Base-by-base conservation (phyloP, 768 basidiomycete genomes). In the Macrolepiota albuminosa region DNA sequence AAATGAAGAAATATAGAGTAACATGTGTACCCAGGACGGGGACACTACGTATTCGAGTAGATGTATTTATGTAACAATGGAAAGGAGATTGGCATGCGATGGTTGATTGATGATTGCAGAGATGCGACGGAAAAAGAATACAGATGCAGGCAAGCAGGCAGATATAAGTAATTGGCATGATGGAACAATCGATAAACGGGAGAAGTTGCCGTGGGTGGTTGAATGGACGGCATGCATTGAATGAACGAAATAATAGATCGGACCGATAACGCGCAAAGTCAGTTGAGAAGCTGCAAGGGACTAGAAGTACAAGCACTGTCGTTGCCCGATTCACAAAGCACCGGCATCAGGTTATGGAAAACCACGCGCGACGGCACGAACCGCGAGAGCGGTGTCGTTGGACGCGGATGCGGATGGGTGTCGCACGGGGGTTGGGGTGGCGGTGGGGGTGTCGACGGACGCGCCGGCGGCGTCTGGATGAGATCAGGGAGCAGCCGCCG, bases 281-380 rank as follows among this genome's bases (percentile, higher is more conserved):
- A 59, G 49, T 40, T 42, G 45, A 54, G 59, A 34, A 54, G 54
- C 33, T 58, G 57, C 13, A 60, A 53, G 26, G 47, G 64, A 21
- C 66, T 73, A 64, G 66, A 72, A 66, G 71, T 72, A 72, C 75
- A 75, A n/a, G 68, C 66, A 55, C 70, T 65, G 65, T 70, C 61
- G 63, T 54, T 56, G 64, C 64, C 62, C 51, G 68, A 63, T 69
- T 77, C 76, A 64, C 74, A 74, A 64, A 79, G 73, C 57, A 85
- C 79, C 42, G 86, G 86, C 84, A 87, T 85, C 67, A 88, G 82
- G 64, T 84, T 77, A 68, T 75, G 78, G 63, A 85, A 86, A 18
- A 77, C 74, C 65, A 83, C 75, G 61, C 71, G 76, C 57, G 78
- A 77, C 18, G 81, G 81, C 63, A 79, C 73, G 66, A 81, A 78